Conservation (phyloP, 257 asterid genomes). For the Solanum rostratum region DNA sequence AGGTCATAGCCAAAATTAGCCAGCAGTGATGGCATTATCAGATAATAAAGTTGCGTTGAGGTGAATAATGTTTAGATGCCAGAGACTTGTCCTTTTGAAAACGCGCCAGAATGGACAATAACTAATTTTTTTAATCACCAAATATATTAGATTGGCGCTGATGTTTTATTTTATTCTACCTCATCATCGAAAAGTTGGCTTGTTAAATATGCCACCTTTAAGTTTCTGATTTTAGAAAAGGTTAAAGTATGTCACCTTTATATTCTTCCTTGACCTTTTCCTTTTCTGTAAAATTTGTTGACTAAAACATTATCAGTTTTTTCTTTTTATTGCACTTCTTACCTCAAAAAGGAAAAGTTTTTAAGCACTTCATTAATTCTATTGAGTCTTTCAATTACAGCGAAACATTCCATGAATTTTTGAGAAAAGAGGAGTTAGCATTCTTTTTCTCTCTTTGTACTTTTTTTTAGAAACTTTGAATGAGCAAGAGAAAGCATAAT, state of each 20-base stretch:
- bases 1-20: background rate
- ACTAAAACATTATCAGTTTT: background rate
- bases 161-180: background rate
- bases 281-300: background rate
- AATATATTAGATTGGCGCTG: background rate
- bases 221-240: background rate
- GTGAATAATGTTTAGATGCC: slow-evolving; percentile 5
- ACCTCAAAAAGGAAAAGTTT: background rate
- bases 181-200: background rate
- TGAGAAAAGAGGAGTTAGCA: background rate
- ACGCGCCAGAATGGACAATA: background rate
- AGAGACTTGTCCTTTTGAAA: background rate
- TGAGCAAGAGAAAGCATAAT: background rate
- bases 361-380: background rate
- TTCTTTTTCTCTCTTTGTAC: background rate
- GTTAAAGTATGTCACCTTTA: background rate
- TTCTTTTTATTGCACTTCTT: background rate
- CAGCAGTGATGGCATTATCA: background rate
- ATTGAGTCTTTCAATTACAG: background rate
- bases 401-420: background rate
- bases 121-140: background rate
- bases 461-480: background rate
- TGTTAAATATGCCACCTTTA: background rate
- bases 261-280: background rate
- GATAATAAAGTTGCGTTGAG: background rate